Percentiles rank a stretch among this genome's conserved stretches.
Conservation (phyloP, 2,329 filamentous ascomycete genomes). For the Aspergillus fijiensis region DNA sequence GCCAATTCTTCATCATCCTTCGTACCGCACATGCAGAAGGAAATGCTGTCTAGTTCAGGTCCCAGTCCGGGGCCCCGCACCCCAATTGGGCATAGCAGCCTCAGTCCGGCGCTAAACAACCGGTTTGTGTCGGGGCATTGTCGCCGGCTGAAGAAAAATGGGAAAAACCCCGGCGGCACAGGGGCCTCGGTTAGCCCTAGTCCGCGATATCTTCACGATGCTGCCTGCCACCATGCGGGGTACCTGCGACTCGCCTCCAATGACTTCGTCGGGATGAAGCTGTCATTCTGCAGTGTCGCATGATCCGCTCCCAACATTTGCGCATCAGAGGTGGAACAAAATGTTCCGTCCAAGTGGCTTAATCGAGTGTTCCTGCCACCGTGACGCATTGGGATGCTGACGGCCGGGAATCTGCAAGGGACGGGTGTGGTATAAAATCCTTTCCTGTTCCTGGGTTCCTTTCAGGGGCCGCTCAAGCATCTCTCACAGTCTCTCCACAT, state of each 20-base stretch:
- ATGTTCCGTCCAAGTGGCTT: neutral
- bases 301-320: neutral
- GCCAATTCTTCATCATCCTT: neutral
- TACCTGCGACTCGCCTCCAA: neutral
- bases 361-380: neutral
- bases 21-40: too few species aligned
- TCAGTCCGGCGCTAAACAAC: neutral
- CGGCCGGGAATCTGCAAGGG: too few species aligned
- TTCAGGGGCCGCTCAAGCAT: neutral
- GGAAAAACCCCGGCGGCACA: slow-evolving; percentile 22
- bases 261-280: neutral
- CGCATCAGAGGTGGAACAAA: neutral
- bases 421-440: neutral
- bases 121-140: neutral
- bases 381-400: too few species aligned
- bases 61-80: neutral
- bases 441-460: neutral
- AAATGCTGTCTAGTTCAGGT: neutral
- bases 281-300: neutral
- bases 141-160: neutral
- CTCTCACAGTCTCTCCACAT: neutral
- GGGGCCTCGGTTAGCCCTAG: neutral
- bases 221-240: neutral
- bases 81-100: neutral
- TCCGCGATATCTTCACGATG: neutral